Base-by-base conservation (phyloP, 345 rosid genomes). In the Eucalyptus paniculata region DNA sequence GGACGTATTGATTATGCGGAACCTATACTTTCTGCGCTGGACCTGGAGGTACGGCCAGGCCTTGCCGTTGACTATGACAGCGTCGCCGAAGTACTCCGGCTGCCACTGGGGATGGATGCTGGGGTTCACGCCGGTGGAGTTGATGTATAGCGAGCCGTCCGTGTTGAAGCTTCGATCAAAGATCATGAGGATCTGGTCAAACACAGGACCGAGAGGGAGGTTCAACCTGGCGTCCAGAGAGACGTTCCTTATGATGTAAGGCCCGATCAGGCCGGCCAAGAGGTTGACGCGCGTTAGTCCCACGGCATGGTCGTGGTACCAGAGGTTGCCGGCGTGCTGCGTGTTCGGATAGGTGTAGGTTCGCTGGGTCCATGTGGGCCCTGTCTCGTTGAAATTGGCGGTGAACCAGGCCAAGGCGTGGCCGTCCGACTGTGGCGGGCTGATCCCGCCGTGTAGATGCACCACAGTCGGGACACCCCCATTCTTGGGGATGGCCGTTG, bases 51-150 rank as follows among this genome's bases (percentile, higher is more conserved):
- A 88, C 0, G 99, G 99, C 99, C 99, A 97, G 2, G 96, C 97
- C 90, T 97, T 96, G 3, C 99, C 99, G 44, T 96, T 97, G 3
- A 97, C 99, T 2, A 96, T 87, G 82, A 96, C 94, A 0, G 90
- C 94, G 5, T 96, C 96, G 6, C 99, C 99, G 47, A 95, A 97
- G 85, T 96, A 97, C 65, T 97, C 99, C 0, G 99, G 98, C 53
- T 92, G 98, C 99, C 99, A 97, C 50, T 97, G 99, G 3, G 99
- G 99, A 60, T 97, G 99, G 88, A 97, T 95, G 0, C 90, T 49
- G 6, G 98, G 98, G 69, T 96, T 97, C 89, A 95, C 94, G 21
- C 99, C 99, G 0, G 96, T 95, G 51, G 94, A 92, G 40, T 94
- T 94, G 95, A 97, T 94, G 94, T 94, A 96, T 56, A 97, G 87